A percentile compares a stretch with the other conserved stretches of the same genome.
phyloP scores from a whole-genome alignment of 2,329 filamentous ascomycete genomes.

The Rosellinia necatrix region DNA sequence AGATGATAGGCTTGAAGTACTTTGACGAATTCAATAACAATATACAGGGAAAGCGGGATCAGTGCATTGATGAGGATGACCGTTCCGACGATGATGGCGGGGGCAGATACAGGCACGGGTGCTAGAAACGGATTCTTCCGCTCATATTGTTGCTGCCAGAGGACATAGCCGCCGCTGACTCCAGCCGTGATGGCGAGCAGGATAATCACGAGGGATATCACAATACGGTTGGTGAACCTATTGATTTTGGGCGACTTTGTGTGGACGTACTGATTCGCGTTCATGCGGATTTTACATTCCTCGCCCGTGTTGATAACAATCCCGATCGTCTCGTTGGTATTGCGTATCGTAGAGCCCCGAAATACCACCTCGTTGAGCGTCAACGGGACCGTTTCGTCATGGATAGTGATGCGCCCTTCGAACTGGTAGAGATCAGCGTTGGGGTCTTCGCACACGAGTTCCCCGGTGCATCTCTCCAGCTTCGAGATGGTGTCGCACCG shows the following conservation, averaged over 20 bases:
- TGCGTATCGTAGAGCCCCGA: conserved; percentile 82
- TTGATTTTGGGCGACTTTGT: conserved; percentile 83
- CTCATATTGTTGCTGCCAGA: conserved; percentile 74
- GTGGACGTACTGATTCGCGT: conserved; percentile 83
- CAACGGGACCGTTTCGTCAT: conserved; percentile 66
- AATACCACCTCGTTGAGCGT: conserved; percentile 84
- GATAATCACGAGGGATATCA: conserved; percentile 80
- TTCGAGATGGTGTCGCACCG: conserved; percentile 59
- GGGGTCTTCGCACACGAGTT: conserved; percentile 75
- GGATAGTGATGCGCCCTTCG: conserved; percentile 67
- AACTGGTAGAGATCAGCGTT: conserved; percentile 79
- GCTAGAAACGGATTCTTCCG: conserved; percentile 74
- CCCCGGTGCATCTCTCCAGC: conserved; percentile 59
- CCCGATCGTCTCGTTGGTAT: conserved; percentile 70
- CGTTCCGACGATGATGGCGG: conserved; percentile 84
- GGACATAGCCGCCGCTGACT: conserved; percentile 81
- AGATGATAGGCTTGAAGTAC: conserved; percentile 77
- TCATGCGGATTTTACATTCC: conserved; percentile 92
- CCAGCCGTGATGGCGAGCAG: conserved; percentile 77
- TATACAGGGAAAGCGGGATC: conserved; percentile 88
- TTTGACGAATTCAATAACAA: conserved; percentile 88
- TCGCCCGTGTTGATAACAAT: conserved; percentile 89
- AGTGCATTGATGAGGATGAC: conserved; percentile 97
- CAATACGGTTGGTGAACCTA: conserved; percentile 75
- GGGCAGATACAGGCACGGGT: conserved; percentile 69